Evolutionary conservation across 1,284 basidiomycete genomes (phyloP).

Genomic region (Stereum hirsutum): DNA sequence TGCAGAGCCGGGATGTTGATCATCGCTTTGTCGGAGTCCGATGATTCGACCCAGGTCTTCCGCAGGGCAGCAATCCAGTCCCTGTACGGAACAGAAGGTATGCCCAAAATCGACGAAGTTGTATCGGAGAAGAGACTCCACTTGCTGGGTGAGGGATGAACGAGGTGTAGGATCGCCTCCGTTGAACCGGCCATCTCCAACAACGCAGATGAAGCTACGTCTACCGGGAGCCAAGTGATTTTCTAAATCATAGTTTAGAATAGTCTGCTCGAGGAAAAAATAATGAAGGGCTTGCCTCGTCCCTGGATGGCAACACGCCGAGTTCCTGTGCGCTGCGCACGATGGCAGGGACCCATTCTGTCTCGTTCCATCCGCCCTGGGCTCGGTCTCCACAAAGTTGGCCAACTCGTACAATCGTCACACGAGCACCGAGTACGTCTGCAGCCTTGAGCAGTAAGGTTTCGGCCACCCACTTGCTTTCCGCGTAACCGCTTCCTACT

Average conservation of each 20-base stretch:
- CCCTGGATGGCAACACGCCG: not conserved
- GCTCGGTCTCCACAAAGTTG: slow-evolving; percentile 28
- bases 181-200: slow-evolving; percentile 12
- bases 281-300: not conserved
- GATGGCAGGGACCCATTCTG: slow-evolving; percentile 37
- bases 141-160: slow-evolving; percentile 16
- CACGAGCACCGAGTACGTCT: slow-evolving; percentile 15
- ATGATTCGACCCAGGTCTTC: not conserved
- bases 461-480: slow-evolving; percentile 32
- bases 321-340: slow-evolving; percentile 11
- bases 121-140: slow-evolving; percentile 15
- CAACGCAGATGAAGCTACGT: slow-evolving; percentile 15
- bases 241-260: not conserved
- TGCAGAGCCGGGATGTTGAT: not conserved
- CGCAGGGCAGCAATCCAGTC: slow-evolving; percentile 15
- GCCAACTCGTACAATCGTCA: slow-evolving; percentile 29
- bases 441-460: slow-evolving; percentile 14
- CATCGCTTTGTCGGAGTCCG: not conserved
- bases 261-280: not conserved
- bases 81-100: slow-evolving; percentile 15
- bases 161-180: slow-evolving; percentile 16
- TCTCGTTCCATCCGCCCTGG: slow-evolving; percentile 32
- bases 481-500: slow-evolving; percentile 25
- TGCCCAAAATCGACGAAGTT: slow-evolving; percentile 11
- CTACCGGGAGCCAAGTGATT: slow-evolving; percentile 17